Percentiles rank a stretch among this genome's conserved stretches.
Evolutionary conservation across 2,329 filamentous ascomycete genomes (phyloP).

Genomic region (Tolypocladium inflatum): DNA sequence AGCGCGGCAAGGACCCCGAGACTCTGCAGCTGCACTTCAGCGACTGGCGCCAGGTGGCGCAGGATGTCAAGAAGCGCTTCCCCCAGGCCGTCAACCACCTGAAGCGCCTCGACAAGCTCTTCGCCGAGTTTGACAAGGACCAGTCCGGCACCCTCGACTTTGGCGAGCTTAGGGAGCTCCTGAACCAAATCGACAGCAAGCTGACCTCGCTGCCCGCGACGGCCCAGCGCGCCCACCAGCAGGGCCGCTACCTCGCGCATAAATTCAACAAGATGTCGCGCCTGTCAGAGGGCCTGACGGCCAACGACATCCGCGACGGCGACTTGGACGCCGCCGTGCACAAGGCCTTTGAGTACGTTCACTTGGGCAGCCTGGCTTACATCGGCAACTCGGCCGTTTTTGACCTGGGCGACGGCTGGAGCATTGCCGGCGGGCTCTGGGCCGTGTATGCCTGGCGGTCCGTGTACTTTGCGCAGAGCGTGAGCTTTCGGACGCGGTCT

Average conservation of each 20-base stretch:
- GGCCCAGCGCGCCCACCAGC: conserved; percentile 91
- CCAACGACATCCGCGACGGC: conserved; percentile 78
- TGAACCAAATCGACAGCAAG: conserved; percentile 89
- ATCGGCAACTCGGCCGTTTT: conserved; percentile 96
- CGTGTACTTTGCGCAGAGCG: conserved; percentile 95
- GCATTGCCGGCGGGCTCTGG: conserved; percentile 71
- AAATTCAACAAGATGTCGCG: conserved; percentile 91
- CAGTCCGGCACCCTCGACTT: conserved; percentile 91
- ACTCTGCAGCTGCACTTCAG: conserved; percentile 76
- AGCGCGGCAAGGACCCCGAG: conserved; percentile 82
- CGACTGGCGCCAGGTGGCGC: conserved; percentile 81
- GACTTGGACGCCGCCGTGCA: conserved; percentile 89
- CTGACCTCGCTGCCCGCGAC: conserved; percentile 91
- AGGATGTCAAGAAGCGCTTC: conserved; percentile 77
- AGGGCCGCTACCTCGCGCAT: conserved; percentile 82
- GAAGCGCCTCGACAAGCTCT: conserved; percentile 81
- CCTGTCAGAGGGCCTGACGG: conserved; percentile 60
- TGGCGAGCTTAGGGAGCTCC: conserved; percentile 77
- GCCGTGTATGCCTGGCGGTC: conserved; percentile 95
- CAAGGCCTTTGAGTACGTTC: conserved; percentile 88
- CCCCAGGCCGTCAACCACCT: conserved; percentile 85
- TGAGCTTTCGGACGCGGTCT: conserved; percentile 80
- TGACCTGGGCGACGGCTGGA: conserved; percentile 72
- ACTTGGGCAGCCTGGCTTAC: conserved; percentile 87
- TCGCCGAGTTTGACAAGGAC: conserved; percentile 86